phyloP scores from a whole-genome alignment of 805 yeast species.

The Saccharomyces eubayanus region DNA sequence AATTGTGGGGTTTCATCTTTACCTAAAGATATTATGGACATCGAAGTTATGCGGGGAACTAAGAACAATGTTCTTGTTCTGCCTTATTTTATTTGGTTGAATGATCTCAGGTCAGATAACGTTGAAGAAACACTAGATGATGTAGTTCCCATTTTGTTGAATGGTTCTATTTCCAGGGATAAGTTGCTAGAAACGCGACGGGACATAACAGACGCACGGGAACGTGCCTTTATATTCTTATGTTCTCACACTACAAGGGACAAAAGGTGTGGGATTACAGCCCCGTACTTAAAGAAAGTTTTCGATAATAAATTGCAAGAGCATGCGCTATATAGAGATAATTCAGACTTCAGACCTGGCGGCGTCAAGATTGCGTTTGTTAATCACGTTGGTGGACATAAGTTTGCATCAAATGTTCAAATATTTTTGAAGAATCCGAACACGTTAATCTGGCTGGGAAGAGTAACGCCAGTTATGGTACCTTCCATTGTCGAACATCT shows the following conservation, averaged over 20 bases:
- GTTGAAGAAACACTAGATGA: slow-evolving; percentile 38
- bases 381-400: slow-evolving; percentile 95
- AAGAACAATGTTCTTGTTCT: slow-evolving; percentile 56
- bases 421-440: slow-evolving; percentile 47
- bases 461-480: slow-evolving; percentile 71
- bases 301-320: slow-evolving; percentile 68
- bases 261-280: slow-evolving; percentile 87
- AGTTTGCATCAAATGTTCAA: slow-evolving; percentile 82
- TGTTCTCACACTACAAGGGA: slow-evolving; percentile 92
- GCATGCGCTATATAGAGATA: slow-evolving; percentile 64
- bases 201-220: slow-evolving; percentile 33
- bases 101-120: slow-evolving; percentile 38
- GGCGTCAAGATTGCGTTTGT: slow-evolving; percentile 67
- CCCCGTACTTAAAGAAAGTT: slow-evolving; percentile 78
- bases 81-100: slow-evolving; percentile 69
- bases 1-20: slow-evolving; percentile 42
- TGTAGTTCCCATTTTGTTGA: slow-evolving; percentile 37
- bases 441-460: slow-evolving; percentile 77
- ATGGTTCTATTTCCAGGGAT: slow-evolving; percentile 19
- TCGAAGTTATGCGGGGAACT: slow-evolving; percentile 35
- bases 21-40: slow-evolving; percentile 39
- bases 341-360: slow-evolving; percentile 61
- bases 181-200: slow-evolving; percentile 22
- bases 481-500: slow-evolving; percentile 71
- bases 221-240: slow-evolving; percentile 49